Base-by-base conservation (phyloP, 768 basidiomycete genomes). In the Suillus plorans region DNA sequence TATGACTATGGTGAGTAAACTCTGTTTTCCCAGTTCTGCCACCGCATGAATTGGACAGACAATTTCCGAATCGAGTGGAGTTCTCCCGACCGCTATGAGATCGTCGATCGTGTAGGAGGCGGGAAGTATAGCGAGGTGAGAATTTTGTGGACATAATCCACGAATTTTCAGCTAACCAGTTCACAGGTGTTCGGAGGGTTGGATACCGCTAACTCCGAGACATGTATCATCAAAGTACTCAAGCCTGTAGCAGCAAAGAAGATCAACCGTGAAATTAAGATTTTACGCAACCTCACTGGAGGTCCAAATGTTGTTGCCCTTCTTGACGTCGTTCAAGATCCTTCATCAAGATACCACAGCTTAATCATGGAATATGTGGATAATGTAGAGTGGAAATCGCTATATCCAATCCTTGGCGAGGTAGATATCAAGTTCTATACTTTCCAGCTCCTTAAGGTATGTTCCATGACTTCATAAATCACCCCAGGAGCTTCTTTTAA, bases 211-310 rank as follows among this genome's bases (percentile, higher is more conserved):
- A 84, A 81, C 68, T 77, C 78, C 41, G 83, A 85, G 65, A 81
- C 78, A 63, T 86, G 85, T 70, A 79, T 89, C 68, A 83, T 91
- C 78, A 91, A 91, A 73, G 88, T 90, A 5, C 79, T 90, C 69
- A 91, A 91, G 70, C 89, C 89, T 28, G 88, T 90, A 49, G 87
- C 77, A 45, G 64, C 70, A 80, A 75, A 84, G 82, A 90, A 90
- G 80, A 86, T 90, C 73, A 88, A 89, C 77, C 81, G 89, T 37
- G 89, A 91, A 75, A 86, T 91, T 76, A 90, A 90, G 78, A 86
- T 90, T 64, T 76, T 91, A 58, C 84, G 85, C 65, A 89, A 89
- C 73, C 72, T 91, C 34, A 83, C 86, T 9, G 89, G 89, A 9
- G 89, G 88, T 3, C 84, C 87, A n/a, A 91, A 90, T 77, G 80